A percentile compares a stretch with the other conserved stretches of the same genome.
Conservation (phyloP, 2,329 filamentous ascomycete species). For the Beauveria pseudobassiana region DNA sequence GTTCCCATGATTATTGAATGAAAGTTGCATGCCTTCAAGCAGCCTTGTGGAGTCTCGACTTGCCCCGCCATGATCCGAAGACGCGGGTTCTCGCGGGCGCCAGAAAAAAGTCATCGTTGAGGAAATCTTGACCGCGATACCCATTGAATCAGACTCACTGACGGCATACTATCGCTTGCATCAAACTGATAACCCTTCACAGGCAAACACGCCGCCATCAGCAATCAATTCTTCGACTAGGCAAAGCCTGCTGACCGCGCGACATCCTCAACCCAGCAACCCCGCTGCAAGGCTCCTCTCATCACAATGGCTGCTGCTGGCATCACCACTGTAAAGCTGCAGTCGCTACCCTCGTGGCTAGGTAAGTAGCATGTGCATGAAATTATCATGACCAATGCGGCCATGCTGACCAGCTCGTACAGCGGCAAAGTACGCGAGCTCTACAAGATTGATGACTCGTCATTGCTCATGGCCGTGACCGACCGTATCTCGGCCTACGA, state of each 20-base stretch:
- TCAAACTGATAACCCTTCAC: background rate
- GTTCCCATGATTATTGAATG: background rate
- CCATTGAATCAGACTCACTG: background rate
- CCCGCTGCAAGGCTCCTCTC: background rate
- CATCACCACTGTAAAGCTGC: conserved; percentile 8
- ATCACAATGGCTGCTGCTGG: background rate
- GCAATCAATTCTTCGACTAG: background rate
- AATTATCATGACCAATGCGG: background rate
- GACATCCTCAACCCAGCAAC: background rate
- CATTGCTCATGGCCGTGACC: conserved; percentile 74
- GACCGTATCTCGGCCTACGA: conserved; percentile 96
- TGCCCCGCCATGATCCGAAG: conserved; percentile 4
- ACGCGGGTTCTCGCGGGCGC: background rate
- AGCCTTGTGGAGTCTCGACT: conserved; percentile 1
- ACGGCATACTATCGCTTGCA: background rate
- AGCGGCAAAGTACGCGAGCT: conserved; percentile 71
- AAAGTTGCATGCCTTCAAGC: background rate
- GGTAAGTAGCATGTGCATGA: background rate
- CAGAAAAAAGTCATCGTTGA: background rate
- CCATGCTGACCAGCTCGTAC: background rate
- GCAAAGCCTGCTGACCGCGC: background rate
- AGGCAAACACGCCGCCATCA: background rate
- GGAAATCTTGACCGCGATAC: background rate
- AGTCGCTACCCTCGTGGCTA: conserved; percentile 11
- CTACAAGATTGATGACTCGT: conserved; percentile 60